Evolutionary conservation across 306 rosid species (phyloP).

Genomic region (Adenanthera pavonina): DNA sequence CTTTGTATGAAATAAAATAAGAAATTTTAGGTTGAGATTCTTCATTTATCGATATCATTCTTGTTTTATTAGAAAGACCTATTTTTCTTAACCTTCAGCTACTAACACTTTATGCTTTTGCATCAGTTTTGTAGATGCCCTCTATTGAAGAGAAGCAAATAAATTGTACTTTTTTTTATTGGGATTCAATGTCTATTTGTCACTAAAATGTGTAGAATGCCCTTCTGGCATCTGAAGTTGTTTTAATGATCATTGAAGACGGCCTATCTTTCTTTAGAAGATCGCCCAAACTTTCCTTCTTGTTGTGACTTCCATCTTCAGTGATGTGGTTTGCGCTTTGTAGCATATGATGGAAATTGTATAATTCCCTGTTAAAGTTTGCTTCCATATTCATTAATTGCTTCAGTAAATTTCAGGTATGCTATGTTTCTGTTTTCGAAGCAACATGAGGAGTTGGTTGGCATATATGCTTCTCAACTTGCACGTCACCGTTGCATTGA

Average conservation of each 20-base stretch:
- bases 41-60: not conserved
- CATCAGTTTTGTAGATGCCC: not conserved
- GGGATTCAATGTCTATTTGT: not conserved
- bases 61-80: not conserved
- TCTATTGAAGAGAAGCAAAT: not conserved
- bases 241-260: not conserved
- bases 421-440: constrained; percentile 93
- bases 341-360: constrained; percentile 28
- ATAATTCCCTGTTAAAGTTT: constrained; percentile 20
- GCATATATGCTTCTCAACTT: constrained; percentile 96
- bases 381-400: constrained; percentile 21
- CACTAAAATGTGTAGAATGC: constrained; percentile 5
- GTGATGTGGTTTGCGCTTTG: constrained; percentile 27
- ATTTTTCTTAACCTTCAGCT: not conserved
- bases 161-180: not conserved
- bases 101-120: not conserved
- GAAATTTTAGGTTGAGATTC: no score
- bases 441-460: constrained; percentile 96
- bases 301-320: constrained; percentile 22
- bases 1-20: no score
- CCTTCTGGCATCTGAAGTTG: not conserved
- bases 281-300: constrained; percentile 31
- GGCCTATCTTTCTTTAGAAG: constrained; percentile 23
- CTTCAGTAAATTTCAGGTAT: constrained; percentile 66
- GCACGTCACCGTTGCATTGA: constrained; percentile 89